phyloP scores from a whole-genome alignment of 352 stramenopile species.

The Aphanomyces astaci region DNA sequence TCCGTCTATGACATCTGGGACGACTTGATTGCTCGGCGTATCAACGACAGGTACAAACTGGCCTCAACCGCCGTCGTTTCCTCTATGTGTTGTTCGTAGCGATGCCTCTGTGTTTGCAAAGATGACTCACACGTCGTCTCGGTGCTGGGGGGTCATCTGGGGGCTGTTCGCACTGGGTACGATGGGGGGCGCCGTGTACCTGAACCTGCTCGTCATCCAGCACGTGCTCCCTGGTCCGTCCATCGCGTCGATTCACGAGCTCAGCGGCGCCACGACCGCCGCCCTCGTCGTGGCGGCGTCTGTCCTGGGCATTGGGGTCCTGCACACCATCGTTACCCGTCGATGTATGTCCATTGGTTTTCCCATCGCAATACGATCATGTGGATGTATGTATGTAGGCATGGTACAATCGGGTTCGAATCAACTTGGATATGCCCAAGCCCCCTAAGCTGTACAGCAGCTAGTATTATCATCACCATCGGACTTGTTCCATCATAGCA shows the following conservation, averaged over 20 bases:
- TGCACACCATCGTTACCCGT: conserved; percentile 61
- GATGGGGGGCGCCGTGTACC: conserved; percentile 72
- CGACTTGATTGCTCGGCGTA: conserved; percentile 81
- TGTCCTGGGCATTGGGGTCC: conserved; percentile 47
- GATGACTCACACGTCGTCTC: conserved; percentile 85
- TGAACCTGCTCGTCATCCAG: conserved; percentile 67
- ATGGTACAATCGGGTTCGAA: conserved; percentile 36
- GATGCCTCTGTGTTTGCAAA: conserved; percentile 85
- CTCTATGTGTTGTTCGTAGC: conserved; percentile 25
- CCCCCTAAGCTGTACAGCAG: too few relatives aligned
- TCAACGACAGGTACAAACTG: conserved; percentile 80
- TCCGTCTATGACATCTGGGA: conserved; percentile 89
- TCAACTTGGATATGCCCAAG: conserved; percentile 10
- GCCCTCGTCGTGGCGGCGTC: conserved; percentile 40
- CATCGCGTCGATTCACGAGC: conserved; percentile 40
- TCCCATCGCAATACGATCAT: too few relatives aligned
- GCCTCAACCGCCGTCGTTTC: neutral
- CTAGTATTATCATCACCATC: too few relatives aligned
- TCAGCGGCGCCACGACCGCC: conserved; percentile 38
- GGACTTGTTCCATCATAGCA: too few relatives aligned
- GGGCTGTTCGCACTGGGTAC: conserved; percentile 65
- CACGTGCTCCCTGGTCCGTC: conserved; percentile 38
- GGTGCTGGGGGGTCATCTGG: conserved; percentile 87
- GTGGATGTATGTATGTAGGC: conserved; percentile 25
- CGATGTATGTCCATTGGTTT: conserved; percentile 45